These are phyloP conservation scores for Mortierella sp. DNA, from an alignment of 371 early-diverging fungal species.

Conservation along the genomic window DNA sequence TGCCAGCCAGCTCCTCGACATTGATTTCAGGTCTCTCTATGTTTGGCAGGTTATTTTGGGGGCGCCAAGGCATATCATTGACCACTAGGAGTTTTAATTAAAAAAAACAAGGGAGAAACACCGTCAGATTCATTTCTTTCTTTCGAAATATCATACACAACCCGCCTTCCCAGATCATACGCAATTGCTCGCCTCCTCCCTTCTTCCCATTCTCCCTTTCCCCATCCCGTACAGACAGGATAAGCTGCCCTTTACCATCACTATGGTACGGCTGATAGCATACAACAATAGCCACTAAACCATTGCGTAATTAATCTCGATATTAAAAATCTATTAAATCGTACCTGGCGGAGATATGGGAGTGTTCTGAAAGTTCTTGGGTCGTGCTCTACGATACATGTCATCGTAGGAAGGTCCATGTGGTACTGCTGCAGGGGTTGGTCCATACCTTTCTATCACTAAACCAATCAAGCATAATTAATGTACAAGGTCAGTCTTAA, in stretches of 20 bases:
- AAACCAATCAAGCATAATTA: background rate
- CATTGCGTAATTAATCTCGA: constrained; percentile 13
- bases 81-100: constrained; percentile 16
- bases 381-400: constrained; percentile 45
- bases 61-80: constrained; percentile 56
- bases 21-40: constrained; percentile 54
- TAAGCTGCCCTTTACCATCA: constrained; percentile 1
- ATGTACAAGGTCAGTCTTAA: background rate
- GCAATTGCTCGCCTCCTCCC: background rate
- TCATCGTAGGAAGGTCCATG: constrained; percentile 51
- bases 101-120: constrained; percentile 6
- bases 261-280: background rate
- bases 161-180: background rate
- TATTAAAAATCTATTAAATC: constrained; percentile 11
- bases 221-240: background rate
- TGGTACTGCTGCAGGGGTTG: constrained; percentile 22
- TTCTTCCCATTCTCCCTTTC: background rate
- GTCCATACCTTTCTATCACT: constrained; percentile 53
- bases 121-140: background rate
- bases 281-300: background rate
- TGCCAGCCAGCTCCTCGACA: constrained; percentile 55
- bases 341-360: constrained; percentile 52
- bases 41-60: constrained; percentile 48
- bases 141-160: background rate
- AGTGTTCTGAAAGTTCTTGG: constrained; percentile 45